Evolutionary conservation across 31 red algal genomes (phyloP).

Genomic region (Odonthalia washingtoniensis): DNA sequence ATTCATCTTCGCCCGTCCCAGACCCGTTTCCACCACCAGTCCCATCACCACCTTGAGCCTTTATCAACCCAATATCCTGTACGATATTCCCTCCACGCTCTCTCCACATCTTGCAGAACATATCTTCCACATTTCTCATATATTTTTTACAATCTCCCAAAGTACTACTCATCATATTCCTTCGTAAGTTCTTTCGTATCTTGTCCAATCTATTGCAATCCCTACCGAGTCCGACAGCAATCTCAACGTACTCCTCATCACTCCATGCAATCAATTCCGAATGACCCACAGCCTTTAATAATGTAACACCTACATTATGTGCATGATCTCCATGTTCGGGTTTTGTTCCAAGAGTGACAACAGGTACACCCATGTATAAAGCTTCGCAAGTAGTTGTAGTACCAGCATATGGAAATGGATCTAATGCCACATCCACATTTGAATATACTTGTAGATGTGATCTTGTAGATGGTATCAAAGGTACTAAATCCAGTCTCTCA

Average conservation of each 20-base stretch:
- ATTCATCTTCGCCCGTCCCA: no score
- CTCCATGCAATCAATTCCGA: constrained; percentile 69
- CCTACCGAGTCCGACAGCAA: constrained; percentile 64
- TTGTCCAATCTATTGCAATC: constrained; percentile 58
- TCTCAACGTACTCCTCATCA: constrained; percentile 78
- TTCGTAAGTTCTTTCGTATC: constrained; percentile 59
- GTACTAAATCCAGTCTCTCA: constrained; percentile 77
- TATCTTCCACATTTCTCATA: constrained; percentile 61
- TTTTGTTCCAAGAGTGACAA: constrained; percentile 62
- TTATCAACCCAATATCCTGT: not conserved
- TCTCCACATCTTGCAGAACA: constrained; percentile 84
- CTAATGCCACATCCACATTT: constrained; percentile 76
- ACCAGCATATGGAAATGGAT: constrained; percentile 92
- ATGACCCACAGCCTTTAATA: constrained; percentile 78
- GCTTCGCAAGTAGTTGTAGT: constrained; percentile 92
- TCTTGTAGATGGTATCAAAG: constrained; percentile 74
- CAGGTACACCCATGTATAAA: constrained; percentile 89
- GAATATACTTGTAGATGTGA: constrained; percentile 80
- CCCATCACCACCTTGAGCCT: not conserved
- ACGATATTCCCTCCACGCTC: constrained; percentile 62
- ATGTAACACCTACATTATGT: constrained; percentile 74
- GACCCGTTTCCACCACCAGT: not conserved
- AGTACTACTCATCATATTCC: constrained; percentile 77
- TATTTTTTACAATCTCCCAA: constrained; percentile 62
- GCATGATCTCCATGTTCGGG: constrained; percentile 72